Conservation (phyloP, 371 early-diverging fungal genomes). For the Saksenaea vasiformis region DNA sequence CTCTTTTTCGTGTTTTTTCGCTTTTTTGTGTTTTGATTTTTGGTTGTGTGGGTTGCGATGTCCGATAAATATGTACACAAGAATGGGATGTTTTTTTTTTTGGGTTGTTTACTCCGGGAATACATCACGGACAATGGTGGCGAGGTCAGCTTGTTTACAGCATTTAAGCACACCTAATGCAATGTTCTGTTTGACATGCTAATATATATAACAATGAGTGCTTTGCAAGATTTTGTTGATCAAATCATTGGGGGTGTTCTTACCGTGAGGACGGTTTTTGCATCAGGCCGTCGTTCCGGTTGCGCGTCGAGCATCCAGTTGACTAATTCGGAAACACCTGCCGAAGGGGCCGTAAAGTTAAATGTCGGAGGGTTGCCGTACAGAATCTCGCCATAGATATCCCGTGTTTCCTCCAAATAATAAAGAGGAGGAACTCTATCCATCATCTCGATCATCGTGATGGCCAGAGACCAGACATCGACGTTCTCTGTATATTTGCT, state of each 20-base stretch:
- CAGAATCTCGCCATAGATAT: slow-evolving; percentile 48
- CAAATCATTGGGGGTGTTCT: too few species aligned
- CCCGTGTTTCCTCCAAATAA: slow-evolving; percentile 40
- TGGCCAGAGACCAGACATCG: slow-evolving; percentile 53
- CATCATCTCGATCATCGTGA: slow-evolving; percentile 58
- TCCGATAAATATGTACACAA: too few species aligned
- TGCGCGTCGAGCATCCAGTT: slow-evolving; percentile 47
- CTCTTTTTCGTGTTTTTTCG: background rate
- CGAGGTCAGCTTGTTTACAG: slow-evolving; percentile 41
- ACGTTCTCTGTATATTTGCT: slow-evolving; percentile 48
- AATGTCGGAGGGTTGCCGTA: slow-evolving; percentile 49
- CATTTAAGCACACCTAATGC: slow-evolving; percentile 31
- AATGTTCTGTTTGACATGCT: slow-evolving; percentile 35
- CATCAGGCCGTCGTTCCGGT: slow-evolving; percentile 35
- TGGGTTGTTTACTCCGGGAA: slow-evolving; percentile 26
- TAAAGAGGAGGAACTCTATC: slow-evolving; percentile 58
- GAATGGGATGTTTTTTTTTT: background rate
- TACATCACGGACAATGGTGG: slow-evolving; percentile 45
- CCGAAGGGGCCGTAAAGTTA: slow-evolving; percentile 42
- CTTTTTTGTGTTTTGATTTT: too few species aligned
- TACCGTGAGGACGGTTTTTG: slow-evolving; percentile 41
- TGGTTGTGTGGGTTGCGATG: too few species aligned
- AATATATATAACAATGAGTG: too few species aligned
- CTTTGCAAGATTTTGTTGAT: too few species aligned
- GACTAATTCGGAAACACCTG: slow-evolving; percentile 31